phyloP scores from a whole-genome alignment of 2,329 filamentous ascomycete genomes.

The Phialophora expanda region DNA sequence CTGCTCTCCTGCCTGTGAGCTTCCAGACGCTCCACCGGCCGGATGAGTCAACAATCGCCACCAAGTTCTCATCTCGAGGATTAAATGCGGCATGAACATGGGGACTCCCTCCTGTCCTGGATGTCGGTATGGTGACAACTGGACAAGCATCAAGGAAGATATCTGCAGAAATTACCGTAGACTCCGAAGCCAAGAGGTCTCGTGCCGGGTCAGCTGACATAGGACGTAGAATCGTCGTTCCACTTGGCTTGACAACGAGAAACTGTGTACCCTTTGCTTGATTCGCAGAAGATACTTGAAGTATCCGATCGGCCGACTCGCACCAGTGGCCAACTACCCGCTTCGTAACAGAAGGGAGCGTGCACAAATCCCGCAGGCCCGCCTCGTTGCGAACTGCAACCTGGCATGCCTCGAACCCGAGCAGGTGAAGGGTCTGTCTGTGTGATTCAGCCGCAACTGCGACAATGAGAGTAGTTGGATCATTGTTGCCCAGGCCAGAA shows the following conservation, averaged over 20 bases:
- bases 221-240: conserved; percentile 33
- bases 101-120: conserved; percentile 52
- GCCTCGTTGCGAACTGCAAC: conserved; percentile 8
- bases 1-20: conserved; percentile 45
- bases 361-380: conserved; percentile 1
- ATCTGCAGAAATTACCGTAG: not conserved
- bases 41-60: conserved; percentile 60
- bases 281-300: conserved; percentile 16
- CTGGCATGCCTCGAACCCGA: conserved; percentile 13
- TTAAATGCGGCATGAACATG: conserved; percentile 65
- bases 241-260: conserved; percentile 28
- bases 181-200: conserved; percentile 25
- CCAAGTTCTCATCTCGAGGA: conserved; percentile 62
- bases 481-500: not conserved
- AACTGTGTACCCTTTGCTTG: conserved; percentile 15
- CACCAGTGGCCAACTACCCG: conserved; percentile 6
- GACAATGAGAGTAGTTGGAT: conserved; percentile 12
- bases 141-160: conserved; percentile 53
- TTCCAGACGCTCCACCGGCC: conserved; percentile 62
- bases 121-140: conserved; percentile 51
- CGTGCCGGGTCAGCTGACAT: conserved; percentile 30
- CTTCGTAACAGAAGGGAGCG: conserved; percentile 15
- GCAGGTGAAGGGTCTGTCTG: conserved; percentile 19
- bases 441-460: conserved; percentile 17
- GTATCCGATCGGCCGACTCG: conserved; percentile 21